Base-by-base conservation (phyloP, 306 rosid species). In the Crataegus laevigata region DNA sequence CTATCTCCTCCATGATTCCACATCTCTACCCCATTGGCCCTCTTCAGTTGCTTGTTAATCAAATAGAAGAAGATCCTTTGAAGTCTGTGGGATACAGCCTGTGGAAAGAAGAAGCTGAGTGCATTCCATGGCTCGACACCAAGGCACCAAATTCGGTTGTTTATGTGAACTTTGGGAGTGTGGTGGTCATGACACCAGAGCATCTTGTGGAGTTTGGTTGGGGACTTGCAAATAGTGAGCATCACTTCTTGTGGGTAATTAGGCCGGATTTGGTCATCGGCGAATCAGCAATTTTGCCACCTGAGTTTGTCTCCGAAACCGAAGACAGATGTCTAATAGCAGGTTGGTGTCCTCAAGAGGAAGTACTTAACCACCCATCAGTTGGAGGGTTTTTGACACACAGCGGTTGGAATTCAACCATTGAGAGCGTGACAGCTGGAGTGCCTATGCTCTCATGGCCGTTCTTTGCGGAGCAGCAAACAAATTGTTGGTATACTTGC, bases 401-500 rank as follows among this genome's bases (percentile, higher is more conserved):
- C 51, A 45, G 51, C 5, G 51, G 51, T 1, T 13, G 51, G 19
- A 45, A 45, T 45, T 45, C 51, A 45, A 45, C 51, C 6, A 45
- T 45, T 45, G 51, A 45, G 19, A 29, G 74, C 30, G 28, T 76
- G 34, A 25, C 68, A 6, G 57, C 75, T 4, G 74, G 74, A 25
- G 75, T 77, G 10, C 75, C 74, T 25, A 68, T 77, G 80, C 15
- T 76, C 0, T 76, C 74, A 57, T 55, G 74, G 74, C 74, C 74
- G 12, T 3, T 52, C 15, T 6, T 55, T 10, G 32, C 24, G 0
- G 74, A 77, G 1, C 62, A 77, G 24, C 36, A 0, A 6, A 68
- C 61, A 1, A 68, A 68, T 21, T 55, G 75, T 30, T 5, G 4
- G 1, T 68, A 40, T 42, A 54, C 68, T 29, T 77, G 80, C 38